phyloP scores from a whole-genome alignment of 2,329 filamentous ascomycete species.

The Aspergillus alliaceus region DNA sequence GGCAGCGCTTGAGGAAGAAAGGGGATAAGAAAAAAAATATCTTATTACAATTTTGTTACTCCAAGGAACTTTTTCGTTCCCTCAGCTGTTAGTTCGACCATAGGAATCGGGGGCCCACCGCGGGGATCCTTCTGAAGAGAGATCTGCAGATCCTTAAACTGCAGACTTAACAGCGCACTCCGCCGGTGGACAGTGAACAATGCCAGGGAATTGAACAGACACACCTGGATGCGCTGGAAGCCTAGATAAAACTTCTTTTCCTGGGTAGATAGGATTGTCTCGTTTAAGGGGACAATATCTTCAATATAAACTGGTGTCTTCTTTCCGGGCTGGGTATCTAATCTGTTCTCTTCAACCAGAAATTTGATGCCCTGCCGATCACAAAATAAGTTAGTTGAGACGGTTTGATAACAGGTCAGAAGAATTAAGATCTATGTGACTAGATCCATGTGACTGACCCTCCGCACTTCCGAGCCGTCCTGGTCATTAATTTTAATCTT shows the following conservation, averaged over 20 bases:
- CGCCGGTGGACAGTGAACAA: slow-evolving; percentile 15
- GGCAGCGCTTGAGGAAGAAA: too few species aligned
- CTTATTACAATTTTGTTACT: slow-evolving; percentile 21
- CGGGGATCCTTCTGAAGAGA: slow-evolving; percentile 15
- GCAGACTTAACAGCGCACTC: slow-evolving; percentile 10
- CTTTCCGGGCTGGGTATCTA: slow-evolving; percentile 15
- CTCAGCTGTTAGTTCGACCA: slow-evolving; percentile 18
- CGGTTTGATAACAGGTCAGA: not conserved
- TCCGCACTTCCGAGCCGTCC: not conserved
- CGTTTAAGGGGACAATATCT: slow-evolving; percentile 16
- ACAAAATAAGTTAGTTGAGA: not conserved
- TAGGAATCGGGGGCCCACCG: slow-evolving; percentile 14
- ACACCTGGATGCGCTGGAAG: slow-evolving; percentile 15
- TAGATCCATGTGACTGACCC: too few species aligned
- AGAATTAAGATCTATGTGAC: too few species aligned
- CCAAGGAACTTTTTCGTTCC: slow-evolving; percentile 21
- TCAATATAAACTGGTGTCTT: slow-evolving; percentile 21
- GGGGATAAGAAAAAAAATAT: too few species aligned
- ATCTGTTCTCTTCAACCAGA: slow-evolving; percentile 8
- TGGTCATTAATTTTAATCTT: slow-evolving; percentile 6
- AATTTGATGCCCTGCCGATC: slow-evolving; percentile 12
- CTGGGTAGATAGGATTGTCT: slow-evolving; percentile 15
- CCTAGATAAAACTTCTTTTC: slow-evolving; percentile 18
- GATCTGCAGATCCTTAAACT: slow-evolving; percentile 15
- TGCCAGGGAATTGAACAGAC: slow-evolving; percentile 13